Base-by-base conservation (phyloP, 306 rosid genomes). In the Comarum palustre region DNA sequence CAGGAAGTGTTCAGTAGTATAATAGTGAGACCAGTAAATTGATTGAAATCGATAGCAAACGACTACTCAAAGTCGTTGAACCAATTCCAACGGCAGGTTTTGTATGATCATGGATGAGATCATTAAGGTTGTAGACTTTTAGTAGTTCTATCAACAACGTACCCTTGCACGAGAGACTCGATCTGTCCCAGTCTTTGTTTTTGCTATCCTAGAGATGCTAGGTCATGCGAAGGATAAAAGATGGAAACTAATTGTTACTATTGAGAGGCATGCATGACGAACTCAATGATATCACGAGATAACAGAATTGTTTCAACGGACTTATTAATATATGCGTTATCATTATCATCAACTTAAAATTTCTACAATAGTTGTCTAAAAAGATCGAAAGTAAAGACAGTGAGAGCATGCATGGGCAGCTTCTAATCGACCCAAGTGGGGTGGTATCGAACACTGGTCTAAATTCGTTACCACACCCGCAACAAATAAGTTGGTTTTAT, bases 51-150 rank as follows among this genome's bases (percentile, higher is more conserved):
- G 17, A 17, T 2, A 29, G 12, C 42, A 16, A 12, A 29, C 34
- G 31, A 22, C 6, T 27, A 45, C 6, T 11, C 34, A 5, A 68
- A 68, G 74, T 76, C 22, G 79, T 58, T 76, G 74, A 20, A 76
- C 74, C 50, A 45, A 19, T 39, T 31, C 69, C 74, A 43, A 38
- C 68, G 47, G 34, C 50, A 39, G 45, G n/a, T 6, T 51, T 52
- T 22, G 15, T 24, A 3, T 51, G 58, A n/a, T 51, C 13, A 51
- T n/a, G 29, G 29, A 54, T 54, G 60, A 22, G 60, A 9, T 54
- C 60, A 54, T 22, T 22, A 27, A 54, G 5, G 11, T 20, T 31
- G 2, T 1, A 31, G n/a, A n/a, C n/a, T n/a, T n/a, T n/a, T n/a
- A n/a, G 1, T 34, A n/a, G 27, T n/a, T 52, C 27, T 2, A 8